phyloP scores from a whole-genome alignment of 73 alveolate genomes.

The Paramecium bursaria region DNA sequence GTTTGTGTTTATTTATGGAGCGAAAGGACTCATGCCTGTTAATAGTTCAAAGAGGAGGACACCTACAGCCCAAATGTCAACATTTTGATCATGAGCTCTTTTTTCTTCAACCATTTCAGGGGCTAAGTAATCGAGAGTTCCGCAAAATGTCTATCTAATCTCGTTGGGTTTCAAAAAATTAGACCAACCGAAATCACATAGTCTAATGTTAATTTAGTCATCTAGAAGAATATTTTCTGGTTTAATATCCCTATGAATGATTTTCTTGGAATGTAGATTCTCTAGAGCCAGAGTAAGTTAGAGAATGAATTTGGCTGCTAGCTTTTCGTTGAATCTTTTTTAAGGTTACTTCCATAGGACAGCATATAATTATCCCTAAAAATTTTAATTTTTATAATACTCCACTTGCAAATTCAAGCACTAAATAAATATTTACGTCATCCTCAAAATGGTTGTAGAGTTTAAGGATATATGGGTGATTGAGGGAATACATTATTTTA shows the following conservation, averaged over 20 bases:
- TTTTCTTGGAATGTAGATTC: slow-evolving; percentile 64
- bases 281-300: slow-evolving; percentile 58
- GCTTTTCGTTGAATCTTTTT: slow-evolving; percentile 62
- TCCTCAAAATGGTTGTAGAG: slow-evolving; percentile 85
- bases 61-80: slow-evolving; percentile 94
- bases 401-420: slow-evolving; percentile 81
- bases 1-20: slow-evolving; percentile 64
- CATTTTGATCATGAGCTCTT: slow-evolving; percentile 82
- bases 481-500: slow-evolving; percentile 79
- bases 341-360: slow-evolving; percentile 69
- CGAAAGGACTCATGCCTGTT: slow-evolving; percentile 87
- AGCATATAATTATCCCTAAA: slow-evolving; percentile 65
- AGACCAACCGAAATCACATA: slow-evolving; percentile 99
- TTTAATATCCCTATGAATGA: slow-evolving; percentile 86
- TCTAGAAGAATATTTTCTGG: slow-evolving; percentile 95
- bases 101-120: slow-evolving; percentile 72
- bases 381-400: slow-evolving; percentile 8
- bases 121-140: slow-evolving; percentile 97
- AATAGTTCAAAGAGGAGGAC: slow-evolving; percentile 85
- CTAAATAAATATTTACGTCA: slow-evolving; percentile 80
- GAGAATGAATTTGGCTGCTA: slow-evolving; percentile 60
- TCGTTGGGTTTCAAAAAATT: slow-evolving; percentile 72
- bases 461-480: slow-evolving; percentile 81
- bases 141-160: slow-evolving; percentile 94
- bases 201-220: slow-evolving; percentile 81